Conservation (phyloP, 306 rosid species). For the Cicer cuneatum region DNA sequence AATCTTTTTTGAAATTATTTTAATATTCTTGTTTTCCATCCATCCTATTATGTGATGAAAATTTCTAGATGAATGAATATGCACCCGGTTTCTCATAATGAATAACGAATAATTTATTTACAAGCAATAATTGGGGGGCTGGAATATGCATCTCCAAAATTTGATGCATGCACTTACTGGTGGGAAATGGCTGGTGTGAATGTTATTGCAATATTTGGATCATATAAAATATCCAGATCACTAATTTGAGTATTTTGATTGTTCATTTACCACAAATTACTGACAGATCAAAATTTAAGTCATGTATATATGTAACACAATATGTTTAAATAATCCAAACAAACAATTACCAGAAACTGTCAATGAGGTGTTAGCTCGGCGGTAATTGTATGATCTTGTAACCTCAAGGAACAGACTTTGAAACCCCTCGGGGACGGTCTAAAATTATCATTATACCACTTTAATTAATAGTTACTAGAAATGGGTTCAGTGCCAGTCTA, state of each 20-base stretch:
- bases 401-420: no score
- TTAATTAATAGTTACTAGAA: background rate
- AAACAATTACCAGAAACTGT: background rate
- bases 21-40: slow-evolving; percentile 28
- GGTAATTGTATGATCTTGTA: no score
- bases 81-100: slow-evolving; percentile 5
- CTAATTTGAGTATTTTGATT: slow-evolving; percentile 18
- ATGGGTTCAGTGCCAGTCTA: slow-evolving; percentile 1
- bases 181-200: slow-evolving; percentile 17
- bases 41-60: slow-evolving; percentile 26
- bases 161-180: slow-evolving; percentile 21
- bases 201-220: slow-evolving; percentile 15
- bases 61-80: slow-evolving; percentile 29
- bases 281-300: background rate
- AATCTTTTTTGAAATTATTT: slow-evolving; percentile 11
- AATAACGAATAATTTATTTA: slow-evolving; percentile 17
- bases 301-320: slow-evolving; percentile 6
- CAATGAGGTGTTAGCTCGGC: no score
- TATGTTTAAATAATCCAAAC: background rate
- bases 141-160: slow-evolving; percentile 2
- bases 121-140: background rate
- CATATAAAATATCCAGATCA: background rate
- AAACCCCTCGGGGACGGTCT: no score
- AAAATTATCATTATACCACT: no score
- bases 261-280: slow-evolving; percentile 7